Evolutionary conservation across 805 yeast species (phyloP).

Genomic region (Yamadazyma olivae): DNA sequence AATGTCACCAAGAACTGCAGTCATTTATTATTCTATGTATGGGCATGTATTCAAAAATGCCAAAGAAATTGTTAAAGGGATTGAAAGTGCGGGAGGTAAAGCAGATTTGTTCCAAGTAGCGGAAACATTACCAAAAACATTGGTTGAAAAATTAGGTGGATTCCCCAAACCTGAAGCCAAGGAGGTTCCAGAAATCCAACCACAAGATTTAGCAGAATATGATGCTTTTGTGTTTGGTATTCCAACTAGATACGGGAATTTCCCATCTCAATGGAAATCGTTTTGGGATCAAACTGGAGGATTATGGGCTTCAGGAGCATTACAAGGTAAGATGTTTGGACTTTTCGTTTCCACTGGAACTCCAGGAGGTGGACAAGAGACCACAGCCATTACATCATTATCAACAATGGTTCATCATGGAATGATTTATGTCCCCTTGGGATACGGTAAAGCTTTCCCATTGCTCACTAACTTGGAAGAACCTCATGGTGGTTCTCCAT

Average conservation of each 20-base stretch:
- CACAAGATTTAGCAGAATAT: conserved; percentile 55
- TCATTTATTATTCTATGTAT: conserved; percentile 64
- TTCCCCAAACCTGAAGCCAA: conserved; percentile 35
- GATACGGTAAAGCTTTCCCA: conserved; percentile 57
- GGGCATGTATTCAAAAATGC: conserved; percentile 75
- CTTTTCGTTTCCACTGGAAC: conserved; percentile 72
- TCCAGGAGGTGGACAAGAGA: conserved; percentile 81
- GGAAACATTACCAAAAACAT: conserved; percentile 66
- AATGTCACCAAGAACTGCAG: conserved; percentile 24
- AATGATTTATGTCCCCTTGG: conserved; percentile 74
- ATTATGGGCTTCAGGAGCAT: conserved; percentile 71
- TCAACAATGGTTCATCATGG: conserved; percentile 80
- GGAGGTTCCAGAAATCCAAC: conserved; percentile 57
- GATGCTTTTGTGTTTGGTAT: conserved; percentile 84
- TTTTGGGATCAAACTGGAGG: conserved; percentile 80
- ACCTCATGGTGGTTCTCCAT: conserved; percentile 77
- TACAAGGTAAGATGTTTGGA: conserved; percentile 73
- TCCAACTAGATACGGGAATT: conserved; percentile 82
- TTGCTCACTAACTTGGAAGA: conserved; percentile 55
- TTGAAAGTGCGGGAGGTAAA: conserved; percentile 59
- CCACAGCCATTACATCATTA: conserved; percentile 60
- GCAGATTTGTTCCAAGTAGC: conserved; percentile 73
- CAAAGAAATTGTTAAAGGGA: conserved; percentile 62
- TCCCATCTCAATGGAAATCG: conserved; percentile 76
- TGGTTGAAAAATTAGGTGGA: conserved; percentile 56